Base-by-base conservation (phyloP, 1,139 yeast genomes). In the Saccharomycopsis phalli region DNA sequence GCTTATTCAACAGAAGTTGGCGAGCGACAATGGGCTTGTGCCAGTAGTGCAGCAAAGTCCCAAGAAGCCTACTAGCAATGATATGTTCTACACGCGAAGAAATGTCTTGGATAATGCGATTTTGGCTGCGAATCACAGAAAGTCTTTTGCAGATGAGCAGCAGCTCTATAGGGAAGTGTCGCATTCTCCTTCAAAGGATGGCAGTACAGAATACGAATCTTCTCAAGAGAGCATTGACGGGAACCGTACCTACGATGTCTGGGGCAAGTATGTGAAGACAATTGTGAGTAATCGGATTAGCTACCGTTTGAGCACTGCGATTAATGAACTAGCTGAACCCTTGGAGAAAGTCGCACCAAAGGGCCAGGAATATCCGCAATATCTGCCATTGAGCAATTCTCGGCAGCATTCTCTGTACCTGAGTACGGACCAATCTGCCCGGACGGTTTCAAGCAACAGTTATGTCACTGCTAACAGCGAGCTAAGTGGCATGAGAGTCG, bases 221-320 rank as follows among this genome's bases (percentile, higher is more conserved):
- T 7, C 23, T 4, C 13, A 6, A 11, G 23, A 18, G 19, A 10
- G 5, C 5, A 11, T 11, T 11, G 27, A 11, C 27, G 11, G 11
- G 27, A 25, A n/a, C n/a, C n/a, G n/a, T n/a, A 27, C 17, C 17
- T 41, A 41, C 18, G 46, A 42, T 17, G 36, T 32, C 5, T 44
- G 45, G 47, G 39, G 42, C 14, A 41, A 35, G 26, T 44, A 44
- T 30, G 42, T 44, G 45, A 44, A 37, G 36, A 32, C 29, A 31
- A 38, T 44, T 33, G 36, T 44, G 19, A 39, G 38, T 25, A 30
- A 44, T 20, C 21, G 47, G 25, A 44, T 44, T 30, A 36, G 37
- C 27, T 33, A 44, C 32, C 31, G 45, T 17, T 37, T 44, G n/a
- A 35, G 33, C 19, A 41, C 32, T 26, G 30, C 42, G 4, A 35